A percentile compares a stretch with the other conserved stretches of the same genome.
Evolutionary conservation across 371 early-diverging fungal genomes (phyloP).

Genomic region (Basidiobolus meristosporus): DNA sequence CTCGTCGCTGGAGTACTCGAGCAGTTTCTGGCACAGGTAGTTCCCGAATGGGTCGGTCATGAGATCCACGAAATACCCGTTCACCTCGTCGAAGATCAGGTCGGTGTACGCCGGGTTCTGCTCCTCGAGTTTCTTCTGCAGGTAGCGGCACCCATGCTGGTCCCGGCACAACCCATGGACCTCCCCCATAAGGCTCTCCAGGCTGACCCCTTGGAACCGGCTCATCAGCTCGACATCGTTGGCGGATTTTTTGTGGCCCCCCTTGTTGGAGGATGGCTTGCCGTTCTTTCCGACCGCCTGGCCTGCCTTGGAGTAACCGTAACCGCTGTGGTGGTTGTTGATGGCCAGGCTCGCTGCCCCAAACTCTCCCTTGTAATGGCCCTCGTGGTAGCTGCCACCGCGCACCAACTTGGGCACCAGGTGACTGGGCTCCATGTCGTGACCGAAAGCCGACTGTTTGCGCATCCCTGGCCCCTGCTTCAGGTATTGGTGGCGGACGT

Average conservation of each 20-base stretch:
- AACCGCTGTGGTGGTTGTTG: too few species aligned
- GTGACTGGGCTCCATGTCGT: too few species aligned
- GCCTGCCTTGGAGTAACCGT: too few species aligned
- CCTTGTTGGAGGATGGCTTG: not conserved
- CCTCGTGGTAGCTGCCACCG: too few species aligned
- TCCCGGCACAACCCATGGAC: constrained; percentile 67
- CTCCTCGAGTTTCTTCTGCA: constrained; percentile 74
- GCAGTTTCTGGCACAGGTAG: constrained; percentile 75
- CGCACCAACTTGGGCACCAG: too few species aligned
- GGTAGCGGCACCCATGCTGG: constrained; percentile 76
- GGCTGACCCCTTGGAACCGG: too few species aligned
- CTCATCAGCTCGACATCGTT: not conserved
- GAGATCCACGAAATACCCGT: constrained; percentile 46
- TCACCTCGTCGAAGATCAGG: constrained; percentile 56
- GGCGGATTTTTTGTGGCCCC: not conserved
- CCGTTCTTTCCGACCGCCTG: not conserved
- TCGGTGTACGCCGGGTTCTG: constrained; percentile 28
- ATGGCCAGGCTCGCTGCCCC: too few species aligned
- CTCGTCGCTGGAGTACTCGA: constrained; percentile 54
- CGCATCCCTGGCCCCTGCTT: too few species aligned
- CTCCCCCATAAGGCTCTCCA: constrained; percentile 7
- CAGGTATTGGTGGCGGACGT: too few species aligned
- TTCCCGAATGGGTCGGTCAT: constrained; percentile 73
- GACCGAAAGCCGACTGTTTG: too few species aligned
- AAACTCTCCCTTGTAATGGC: too few species aligned